Base-by-base conservation (phyloP, 192 early-diverging fungal genomes). In the Dissophora globulifera region DNA sequence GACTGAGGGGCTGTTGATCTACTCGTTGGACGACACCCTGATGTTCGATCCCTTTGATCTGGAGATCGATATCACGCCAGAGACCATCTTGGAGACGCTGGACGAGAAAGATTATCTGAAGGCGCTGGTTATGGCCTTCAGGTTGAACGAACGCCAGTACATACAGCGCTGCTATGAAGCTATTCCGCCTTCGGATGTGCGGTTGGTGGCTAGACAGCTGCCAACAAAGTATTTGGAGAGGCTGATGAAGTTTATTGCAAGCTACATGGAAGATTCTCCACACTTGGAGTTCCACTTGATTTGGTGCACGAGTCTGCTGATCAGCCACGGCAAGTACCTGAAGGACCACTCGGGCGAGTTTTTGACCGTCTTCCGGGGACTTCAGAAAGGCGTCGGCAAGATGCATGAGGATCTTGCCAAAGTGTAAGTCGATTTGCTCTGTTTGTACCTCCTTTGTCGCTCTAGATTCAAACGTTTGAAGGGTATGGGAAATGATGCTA, bases 41-140 rank as follows among this genome's bases (percentile, higher is more conserved):
- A 61, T 92, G 53, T 99, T 99, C 78, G 98, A 99, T 80, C 98
- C 98, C 22, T 98, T 96, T 79, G 96, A 99, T 82, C 88, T 99
- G 4, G 97, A 98, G 67, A 88, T 96, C 31, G 93, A 97, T 69
- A 94, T 99, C 30, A 98, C 97, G 1, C 97, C 98, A 1, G 91
- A 90, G 22, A 84, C 93, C 0, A 91, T 97, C 25, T 58, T 89
- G 27, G 91, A 88, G 51, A 88, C 91, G n/a, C 74, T 96, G 27
- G 84, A 85, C 23, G 84, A 85, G 42, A 78, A 87, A 66, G 94
- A 98, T 43, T 95, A 95, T 79, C 80, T 96, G 51, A 89, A 90
- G 31, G 91, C 96, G 7, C 78, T 99, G 31, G 88, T 96, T 30
- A 97, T 97, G 89, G 85, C 95, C 0, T 95, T 99, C 85, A 84